Base-by-base conservation (phyloP, 805 yeast species). In the Metschnikowia sp. region DNA sequence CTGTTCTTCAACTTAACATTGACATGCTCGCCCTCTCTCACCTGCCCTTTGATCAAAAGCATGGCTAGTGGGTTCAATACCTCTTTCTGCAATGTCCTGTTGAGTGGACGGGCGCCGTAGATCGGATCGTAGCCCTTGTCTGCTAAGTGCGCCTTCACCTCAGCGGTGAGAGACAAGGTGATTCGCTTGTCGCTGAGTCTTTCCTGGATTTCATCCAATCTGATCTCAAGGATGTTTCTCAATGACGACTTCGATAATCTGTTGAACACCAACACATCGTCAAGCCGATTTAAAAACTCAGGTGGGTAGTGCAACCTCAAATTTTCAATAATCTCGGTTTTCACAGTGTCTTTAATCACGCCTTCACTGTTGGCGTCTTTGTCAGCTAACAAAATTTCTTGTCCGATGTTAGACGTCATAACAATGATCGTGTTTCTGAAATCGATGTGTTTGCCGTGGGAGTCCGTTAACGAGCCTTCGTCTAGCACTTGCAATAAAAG, bases 371-470 rank as follows among this genome's bases (percentile, higher is more conserved):
- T 74, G n/a, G 81, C 68, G 29, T 70, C 69, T 34, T 70, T 75
- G 57, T 88, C 96, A 22, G 83, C 75, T 37, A 90, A 68, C 56
- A 94, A 75, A 37, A 87, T 78, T 54, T 91, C 97, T 66, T 94
- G 98, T 8, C 99, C 99, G 58, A 94, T 88, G 65, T 92, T 92
- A 2, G 96, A 88, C 0, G 99, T 92, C 96, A 92, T 89, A 11
- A 94, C 96, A 59, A 92, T 89, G 47, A 92, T 86, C 0, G 98
- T 88, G 65, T 94, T 94, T 56, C 91, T 81, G 81, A 92, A 92
- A 65, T 94, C 97, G 41, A 94, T 89, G 55, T 85, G 86, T 50
- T 90, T 88, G 30, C 99, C 99, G 60, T 90, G 96, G 2, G 96
- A 86, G 64, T 92, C 99, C 0, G 98, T 92, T 57, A 92, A 76